Percentiles rank a stretch among this genome's conserved stretches.
These are phyloP conservation scores for Blastocrithidia nonstop DNA, from an alignment of 208 protist genomes.

Conservation along the genomic window DNA sequence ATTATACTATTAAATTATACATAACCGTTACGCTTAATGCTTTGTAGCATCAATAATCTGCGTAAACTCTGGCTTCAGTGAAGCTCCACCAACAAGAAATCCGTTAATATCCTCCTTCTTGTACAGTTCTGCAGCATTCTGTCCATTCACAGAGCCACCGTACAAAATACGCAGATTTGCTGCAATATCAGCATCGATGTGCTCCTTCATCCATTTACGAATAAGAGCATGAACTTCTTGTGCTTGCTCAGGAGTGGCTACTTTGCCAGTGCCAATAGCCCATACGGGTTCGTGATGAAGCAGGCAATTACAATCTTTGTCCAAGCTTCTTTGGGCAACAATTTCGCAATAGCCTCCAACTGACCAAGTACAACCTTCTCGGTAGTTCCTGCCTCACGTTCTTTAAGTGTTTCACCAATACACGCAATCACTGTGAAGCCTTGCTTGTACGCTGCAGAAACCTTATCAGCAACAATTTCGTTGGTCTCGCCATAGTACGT, in stretches of 20 bases:
- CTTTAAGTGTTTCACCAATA: constrained; percentile 92
- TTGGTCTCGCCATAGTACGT: constrained; percentile 89
- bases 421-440: constrained; percentile 94
- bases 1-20: too few relatives aligned
- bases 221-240: constrained; percentile 87
- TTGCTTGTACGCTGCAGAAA: constrained; percentile 39
- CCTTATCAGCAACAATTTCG: constrained; percentile 89
- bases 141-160: constrained; percentile 91
- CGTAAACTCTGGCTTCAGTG: constrained; percentile 92
- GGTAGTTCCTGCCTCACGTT: constrained; percentile 87
- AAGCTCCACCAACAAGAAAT: constrained; percentile 97
- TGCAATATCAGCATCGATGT: constrained; percentile 85
- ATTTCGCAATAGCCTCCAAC: constrained; percentile 66
- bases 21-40: constrained; percentile 5
- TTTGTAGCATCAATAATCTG: constrained; percentile 88
- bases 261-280: constrained; percentile 98
- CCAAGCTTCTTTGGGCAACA: constrained; percentile 77
- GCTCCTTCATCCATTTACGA: constrained; percentile 76
- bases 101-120: constrained; percentile 94
- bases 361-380: constrained; percentile 85
- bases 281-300: constrained; percentile 99
- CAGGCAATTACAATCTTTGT: constrained; percentile 92
- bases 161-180: constrained; percentile 92
- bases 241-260: constrained; percentile 92
- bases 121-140: constrained; percentile 85